These are phyloP conservation scores for Euphrasia arctica DNA, from an alignment of 305 asterid species.

Conservation along the genomic window DNA sequence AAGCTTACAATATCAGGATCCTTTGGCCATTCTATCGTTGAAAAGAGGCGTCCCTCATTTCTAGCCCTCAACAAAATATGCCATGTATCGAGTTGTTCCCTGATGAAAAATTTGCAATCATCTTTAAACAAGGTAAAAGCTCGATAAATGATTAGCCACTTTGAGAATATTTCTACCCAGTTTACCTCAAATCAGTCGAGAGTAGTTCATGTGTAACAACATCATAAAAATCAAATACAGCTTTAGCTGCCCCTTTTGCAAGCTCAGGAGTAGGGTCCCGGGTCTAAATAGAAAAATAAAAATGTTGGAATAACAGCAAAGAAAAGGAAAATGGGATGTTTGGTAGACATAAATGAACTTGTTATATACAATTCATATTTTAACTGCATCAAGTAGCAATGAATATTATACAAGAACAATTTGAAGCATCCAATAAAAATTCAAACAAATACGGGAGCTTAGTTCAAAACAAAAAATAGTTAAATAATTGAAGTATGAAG, in stretches of 20 bases:
- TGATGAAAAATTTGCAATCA: conserved; percentile 32
- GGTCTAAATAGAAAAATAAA: conserved; percentile 40
- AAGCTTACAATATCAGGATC: conserved; percentile 78
- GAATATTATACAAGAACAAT: conserved; percentile 17
- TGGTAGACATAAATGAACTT: conserved; percentile 17
- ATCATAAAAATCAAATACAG: conserved; percentile 82
- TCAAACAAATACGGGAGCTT: conserved; percentile 16
- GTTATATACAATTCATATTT: conserved; percentile 19
- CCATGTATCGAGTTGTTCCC: conserved; percentile 99
- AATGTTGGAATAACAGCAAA: conserved; percentile 26
- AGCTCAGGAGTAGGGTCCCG: conserved; percentile 78
- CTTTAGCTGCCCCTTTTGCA: conserved; percentile 93
- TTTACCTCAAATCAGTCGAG: conserved; percentile 79
- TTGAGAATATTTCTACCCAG: conserved; percentile 23
- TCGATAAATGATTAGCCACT: conserved; percentile 17
- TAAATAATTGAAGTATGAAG: conserved; percentile 1
- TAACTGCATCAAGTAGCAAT: conserved; percentile 23
- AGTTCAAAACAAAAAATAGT: background rate
- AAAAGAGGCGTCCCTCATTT: conserved; percentile 93
- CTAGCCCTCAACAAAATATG: conserved; percentile 84
- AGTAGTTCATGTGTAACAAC: conserved; percentile 92
- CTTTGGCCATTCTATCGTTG: conserved; percentile 93
- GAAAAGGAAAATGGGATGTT: conserved; percentile 5
- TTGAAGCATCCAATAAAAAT: conserved; percentile 20
- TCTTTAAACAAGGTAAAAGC: conserved; percentile 8